A percentile compares a stretch with the other conserved stretches of the same genome.
Evolutionary conservation across 2,329 filamentous ascomycete species (phyloP).

Genomic region (Celoporthe dispersa): DNA sequence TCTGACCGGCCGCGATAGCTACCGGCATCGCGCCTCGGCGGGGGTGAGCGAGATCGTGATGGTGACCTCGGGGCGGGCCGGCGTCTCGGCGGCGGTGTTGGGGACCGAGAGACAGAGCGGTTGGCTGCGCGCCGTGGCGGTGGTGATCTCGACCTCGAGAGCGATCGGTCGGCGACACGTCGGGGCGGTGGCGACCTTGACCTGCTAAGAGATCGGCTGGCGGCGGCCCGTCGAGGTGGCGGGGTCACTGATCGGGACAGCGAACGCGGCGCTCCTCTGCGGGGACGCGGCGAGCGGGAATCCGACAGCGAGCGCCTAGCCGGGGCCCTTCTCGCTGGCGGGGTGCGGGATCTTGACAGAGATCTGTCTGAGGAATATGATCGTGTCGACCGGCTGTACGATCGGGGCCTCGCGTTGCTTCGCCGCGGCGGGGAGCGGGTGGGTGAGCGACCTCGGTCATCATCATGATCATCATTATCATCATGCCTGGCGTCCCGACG

Average conservation of each 20-base stretch:
- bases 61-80: slow-evolving; percentile 8
- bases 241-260: slow-evolving; percentile 14
- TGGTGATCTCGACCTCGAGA: slow-evolving; percentile 18
- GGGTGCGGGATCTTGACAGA: slow-evolving; percentile 22
- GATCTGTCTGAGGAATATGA: slow-evolving; percentile 28
- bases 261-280: slow-evolving; percentile 20
- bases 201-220: slow-evolving; percentile 13
- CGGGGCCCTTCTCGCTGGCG: slow-evolving; percentile 21
- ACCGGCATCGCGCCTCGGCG: slow-evolving; percentile 20
- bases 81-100: slow-evolving; percentile 20
- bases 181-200: slow-evolving; percentile 24
- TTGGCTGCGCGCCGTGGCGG: slow-evolving; percentile 15
- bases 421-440: slow-evolving; percentile 26
- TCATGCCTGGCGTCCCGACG: slow-evolving; percentile 22
- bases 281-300: slow-evolving; percentile 27
- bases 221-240: not conserved
- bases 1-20: slow-evolving; percentile 24
- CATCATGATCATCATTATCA: too few species aligned
- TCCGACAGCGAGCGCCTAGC: slow-evolving; percentile 17
- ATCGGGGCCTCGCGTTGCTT: slow-evolving; percentile 19
- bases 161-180: slow-evolving; percentile 11
- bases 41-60: slow-evolving; percentile 24
- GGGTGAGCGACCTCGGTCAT: slow-evolving; percentile 23
- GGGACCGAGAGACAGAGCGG: slow-evolving; percentile 15
- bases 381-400: slow-evolving; percentile 27